These are phyloP conservation scores for Choanephora cucurbitarum DNA, from an alignment of 371 early-diverging fungal genomes.

Conservation along the genomic window DNA sequence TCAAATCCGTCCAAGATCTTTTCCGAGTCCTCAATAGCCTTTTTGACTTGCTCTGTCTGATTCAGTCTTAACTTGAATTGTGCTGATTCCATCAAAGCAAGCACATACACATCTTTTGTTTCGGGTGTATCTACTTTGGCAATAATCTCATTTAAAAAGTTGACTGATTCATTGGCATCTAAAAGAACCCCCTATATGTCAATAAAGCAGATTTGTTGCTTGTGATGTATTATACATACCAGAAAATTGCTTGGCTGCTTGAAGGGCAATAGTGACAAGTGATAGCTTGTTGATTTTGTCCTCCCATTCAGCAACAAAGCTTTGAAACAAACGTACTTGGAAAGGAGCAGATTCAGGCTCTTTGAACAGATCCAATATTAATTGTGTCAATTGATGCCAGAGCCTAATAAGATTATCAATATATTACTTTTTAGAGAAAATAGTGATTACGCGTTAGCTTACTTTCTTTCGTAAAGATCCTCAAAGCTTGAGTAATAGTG, in stretches of 20 bases:
- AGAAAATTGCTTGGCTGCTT: constrained; percentile 74
- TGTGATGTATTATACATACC: constrained; percentile 60
- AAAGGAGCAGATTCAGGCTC: constrained; percentile 77
- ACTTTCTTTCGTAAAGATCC: constrained; percentile 93
- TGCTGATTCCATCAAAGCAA: constrained; percentile 87
- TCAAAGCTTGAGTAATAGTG: constrained; percentile 80
- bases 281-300: constrained; percentile 92
- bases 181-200: too few species aligned
- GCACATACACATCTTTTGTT: constrained; percentile 81
- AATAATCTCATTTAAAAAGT: constrained; percentile 67
- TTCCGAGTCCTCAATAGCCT: constrained; percentile 84
- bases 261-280: constrained; percentile 79
- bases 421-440: too few species aligned
- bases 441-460: constrained; percentile 26
- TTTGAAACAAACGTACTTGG: constrained; percentile 80
- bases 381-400: constrained; percentile 95
- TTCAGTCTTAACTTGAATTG: constrained; percentile 74
- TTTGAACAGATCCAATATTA: constrained; percentile 74
- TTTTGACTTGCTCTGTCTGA: constrained; percentile 80
- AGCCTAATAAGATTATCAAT: constrained; percentile 73
- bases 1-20: constrained; percentile 80
- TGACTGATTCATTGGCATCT: constrained; percentile 66
- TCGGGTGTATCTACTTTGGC: constrained; percentile 70
- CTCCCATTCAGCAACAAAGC: constrained; percentile 93
- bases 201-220: too few species aligned